Percentiles rank a stretch among this genome's conserved stretches.
Evolutionary conservation across 129 eudicot species (phyloP).

Genomic region (Tanacetum coccineum): DNA sequence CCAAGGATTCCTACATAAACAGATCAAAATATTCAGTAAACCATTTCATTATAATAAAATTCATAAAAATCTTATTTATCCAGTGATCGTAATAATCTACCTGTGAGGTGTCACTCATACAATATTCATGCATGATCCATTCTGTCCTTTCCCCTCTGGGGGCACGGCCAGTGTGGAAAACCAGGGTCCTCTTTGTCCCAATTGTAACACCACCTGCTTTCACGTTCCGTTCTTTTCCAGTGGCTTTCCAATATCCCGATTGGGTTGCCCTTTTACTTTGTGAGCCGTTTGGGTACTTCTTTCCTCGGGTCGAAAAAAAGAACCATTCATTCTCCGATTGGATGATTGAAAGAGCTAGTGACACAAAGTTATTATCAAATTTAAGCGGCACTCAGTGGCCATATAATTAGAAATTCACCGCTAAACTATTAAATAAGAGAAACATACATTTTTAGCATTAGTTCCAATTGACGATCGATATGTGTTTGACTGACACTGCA

Average conservation of each 20-base stretch:
- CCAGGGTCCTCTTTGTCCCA: constrained; percentile 95
- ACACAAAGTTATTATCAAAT: constrained; percentile 23
- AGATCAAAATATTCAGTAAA: neutral
- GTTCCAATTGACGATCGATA: neutral
- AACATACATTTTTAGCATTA: no score
- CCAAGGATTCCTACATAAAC: constrained; percentile 64
- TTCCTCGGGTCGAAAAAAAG: constrained; percentile 87
- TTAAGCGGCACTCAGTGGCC: neutral
- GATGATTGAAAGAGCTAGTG: constrained; percentile 59
- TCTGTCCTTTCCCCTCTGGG: constrained; percentile 91
- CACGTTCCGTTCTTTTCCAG: constrained; percentile 84
- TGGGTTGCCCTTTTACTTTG: constrained; percentile 87
- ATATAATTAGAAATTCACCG: no score
- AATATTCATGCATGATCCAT: constrained; percentile 98
- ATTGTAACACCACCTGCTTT: constrained; percentile 57
- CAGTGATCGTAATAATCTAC: constrained; percentile 30
- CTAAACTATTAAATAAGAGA: no score
- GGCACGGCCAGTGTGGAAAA: constrained; percentile 93
- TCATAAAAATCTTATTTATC: neutral
- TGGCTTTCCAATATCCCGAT: constrained; percentile 93
- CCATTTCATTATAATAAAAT: no score
- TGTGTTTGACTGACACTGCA: neutral
- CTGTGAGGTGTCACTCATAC: constrained; percentile 63
- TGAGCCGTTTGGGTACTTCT: constrained; percentile 86
- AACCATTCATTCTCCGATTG: constrained; percentile 89